phyloP scores from a whole-genome alignment of 306 rosid genomes.

The Trifolium repens region DNA sequence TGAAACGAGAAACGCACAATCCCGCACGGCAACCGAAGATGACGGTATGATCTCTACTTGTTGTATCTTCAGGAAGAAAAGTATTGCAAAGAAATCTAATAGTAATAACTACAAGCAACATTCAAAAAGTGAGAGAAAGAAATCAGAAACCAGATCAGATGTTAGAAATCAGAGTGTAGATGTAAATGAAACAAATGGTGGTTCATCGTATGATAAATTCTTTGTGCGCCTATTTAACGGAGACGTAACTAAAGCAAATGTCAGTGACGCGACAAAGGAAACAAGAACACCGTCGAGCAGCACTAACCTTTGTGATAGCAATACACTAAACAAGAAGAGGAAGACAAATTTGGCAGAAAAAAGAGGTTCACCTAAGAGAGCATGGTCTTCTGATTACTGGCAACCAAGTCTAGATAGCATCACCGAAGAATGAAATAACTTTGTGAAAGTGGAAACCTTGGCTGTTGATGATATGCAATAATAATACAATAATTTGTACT shows the following conservation, averaged over 20 bases:
- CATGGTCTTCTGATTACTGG: conserved; percentile 53
- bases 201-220: conserved; percentile 33
- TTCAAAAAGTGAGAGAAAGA: conserved; percentile 18
- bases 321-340: conserved; percentile 39
- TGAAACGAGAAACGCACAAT: conserved; percentile 36
- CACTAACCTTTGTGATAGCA: conserved; percentile 28
- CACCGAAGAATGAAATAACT: conserved; percentile 58
- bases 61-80: conserved; percentile 44
- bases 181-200: conserved; percentile 5
- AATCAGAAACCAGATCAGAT: conserved; percentile 20
- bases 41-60: conserved; percentile 40
- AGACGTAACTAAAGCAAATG: conserved; percentile 30
- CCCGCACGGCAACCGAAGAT: conserved; percentile 43
- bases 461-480: conserved; percentile 38
- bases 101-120: conserved; percentile 24
- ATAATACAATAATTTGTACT: conserved; percentile 7
- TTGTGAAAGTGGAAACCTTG: conserved; percentile 21
- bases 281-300: conserved; percentile 37
- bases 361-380: conserved; percentile 52
- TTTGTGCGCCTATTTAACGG: conserved; percentile 35
- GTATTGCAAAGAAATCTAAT: conserved; percentile 31
- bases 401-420: conserved; percentile 66
- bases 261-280: conserved; percentile 32
- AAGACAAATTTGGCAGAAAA: conserved; percentile 39
- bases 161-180: conserved; percentile 23